phyloP scores from a whole-genome alignment of 2,329 filamentous ascomycete species.

The Sporothrix curviconia region DNA sequence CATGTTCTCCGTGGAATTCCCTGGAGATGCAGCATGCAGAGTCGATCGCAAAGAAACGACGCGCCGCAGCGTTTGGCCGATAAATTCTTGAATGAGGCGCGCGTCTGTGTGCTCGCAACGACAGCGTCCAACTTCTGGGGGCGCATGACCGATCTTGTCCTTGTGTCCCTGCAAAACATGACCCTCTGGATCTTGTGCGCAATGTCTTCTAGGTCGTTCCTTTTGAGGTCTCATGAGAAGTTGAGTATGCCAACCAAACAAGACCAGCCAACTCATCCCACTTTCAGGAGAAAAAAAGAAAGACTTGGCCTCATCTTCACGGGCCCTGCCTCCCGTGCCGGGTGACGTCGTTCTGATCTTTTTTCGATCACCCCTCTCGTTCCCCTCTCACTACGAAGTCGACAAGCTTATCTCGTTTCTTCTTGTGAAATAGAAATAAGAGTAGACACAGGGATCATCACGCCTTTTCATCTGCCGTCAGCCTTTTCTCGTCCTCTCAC shows the following conservation, averaged over 20 bases:
- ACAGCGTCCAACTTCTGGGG: too few relatives aligned
- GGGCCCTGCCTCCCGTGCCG: neutral
- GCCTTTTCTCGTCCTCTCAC: neutral
- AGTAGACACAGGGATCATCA: too few relatives aligned
- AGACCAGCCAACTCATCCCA: too few relatives aligned
- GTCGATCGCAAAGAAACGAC: neutral
- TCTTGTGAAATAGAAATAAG: too few relatives aligned
- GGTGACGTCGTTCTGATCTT: slow-evolving; percentile 4
- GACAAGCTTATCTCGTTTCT: too few relatives aligned
- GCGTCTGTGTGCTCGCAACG: neutral
- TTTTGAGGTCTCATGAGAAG: too few relatives aligned
- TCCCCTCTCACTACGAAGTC: too few relatives aligned
- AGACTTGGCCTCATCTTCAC: neutral
- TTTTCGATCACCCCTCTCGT: too few relatives aligned
- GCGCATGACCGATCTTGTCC: slow-evolving; percentile 1
- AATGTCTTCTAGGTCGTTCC: too few relatives aligned
- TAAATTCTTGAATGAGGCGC: neutral
- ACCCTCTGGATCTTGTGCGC: too few relatives aligned
- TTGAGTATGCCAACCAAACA: too few relatives aligned
- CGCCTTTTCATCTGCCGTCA: neutral
- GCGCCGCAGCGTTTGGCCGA: neutral
- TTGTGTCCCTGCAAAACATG: neutral
- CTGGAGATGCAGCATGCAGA: neutral
- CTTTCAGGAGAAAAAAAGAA: too few relatives aligned
- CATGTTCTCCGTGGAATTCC: neutral